Evolutionary conservation across 2,329 filamentous ascomycete genomes (phyloP).

Genomic region (Epichloe sp.): DNA sequence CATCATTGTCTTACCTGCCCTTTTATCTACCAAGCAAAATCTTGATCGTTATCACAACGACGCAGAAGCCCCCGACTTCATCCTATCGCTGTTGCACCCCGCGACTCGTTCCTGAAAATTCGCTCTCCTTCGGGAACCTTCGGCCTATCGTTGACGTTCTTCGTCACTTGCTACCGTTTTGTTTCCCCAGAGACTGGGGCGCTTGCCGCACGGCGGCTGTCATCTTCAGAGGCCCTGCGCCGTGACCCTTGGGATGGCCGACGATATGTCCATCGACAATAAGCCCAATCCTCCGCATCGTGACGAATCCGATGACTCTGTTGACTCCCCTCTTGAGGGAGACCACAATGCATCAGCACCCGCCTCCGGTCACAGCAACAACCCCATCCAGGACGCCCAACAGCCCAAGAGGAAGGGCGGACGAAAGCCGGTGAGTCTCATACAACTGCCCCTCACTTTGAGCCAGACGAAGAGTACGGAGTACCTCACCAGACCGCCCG

Average conservation of each 20-base stretch:
- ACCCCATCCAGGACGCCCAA: slow-evolving; percentile 36
- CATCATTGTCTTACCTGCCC: slow-evolving; percentile 3
- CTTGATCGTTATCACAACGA: slow-evolving; percentile 6
- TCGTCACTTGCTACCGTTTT: slow-evolving; percentile 18
- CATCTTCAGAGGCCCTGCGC: slow-evolving; percentile 19
- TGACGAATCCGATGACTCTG: slow-evolving; percentile 49
- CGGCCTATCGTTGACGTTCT: neutral
- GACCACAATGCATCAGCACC: slow-evolving; percentile 28
- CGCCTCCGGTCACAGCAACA: slow-evolving; percentile 13
- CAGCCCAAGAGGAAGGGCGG: slow-evolving; percentile 93
- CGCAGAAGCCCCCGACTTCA: slow-evolving; percentile 4
- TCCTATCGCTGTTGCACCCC: slow-evolving; percentile 5
- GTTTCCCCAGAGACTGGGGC: slow-evolving; percentile 17
- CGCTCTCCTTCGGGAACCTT: neutral
- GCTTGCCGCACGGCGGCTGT: slow-evolving; percentile 25
- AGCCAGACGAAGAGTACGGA: no score
- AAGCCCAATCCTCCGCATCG: slow-evolving; percentile 26
- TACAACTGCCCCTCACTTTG: slow-evolving; percentile 1
- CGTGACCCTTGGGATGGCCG: slow-evolving; percentile 42
- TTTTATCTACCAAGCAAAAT: slow-evolving; percentile 7
- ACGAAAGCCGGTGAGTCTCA: slow-evolving; percentile 76
- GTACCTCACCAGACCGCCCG: neutral
- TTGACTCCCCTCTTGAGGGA: slow-evolving; percentile 46
- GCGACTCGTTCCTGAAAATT: neutral
- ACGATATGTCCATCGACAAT: slow-evolving; percentile 51